Percentiles rank a stretch among this genome's conserved stretches.
These are phyloP conservation scores for Eragrostis nindensis DNA, from an alignment of 176 grass and related monocot species.

Conservation along the genomic window DNA sequence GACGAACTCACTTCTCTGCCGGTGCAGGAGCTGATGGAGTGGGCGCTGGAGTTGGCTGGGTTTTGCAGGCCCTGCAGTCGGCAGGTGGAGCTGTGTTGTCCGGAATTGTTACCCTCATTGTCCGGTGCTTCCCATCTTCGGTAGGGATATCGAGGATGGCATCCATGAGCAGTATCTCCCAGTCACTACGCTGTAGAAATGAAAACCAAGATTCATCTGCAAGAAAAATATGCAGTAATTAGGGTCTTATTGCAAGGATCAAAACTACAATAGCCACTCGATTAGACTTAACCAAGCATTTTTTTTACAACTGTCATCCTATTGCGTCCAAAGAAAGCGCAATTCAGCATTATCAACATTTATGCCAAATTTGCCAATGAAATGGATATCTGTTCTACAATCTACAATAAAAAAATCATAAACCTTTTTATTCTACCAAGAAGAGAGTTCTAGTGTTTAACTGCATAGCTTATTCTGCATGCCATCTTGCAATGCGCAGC, in stretches of 20 bases:
- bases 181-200: conserved; percentile 46
- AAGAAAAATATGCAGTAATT: neutral
- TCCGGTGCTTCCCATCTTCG: conserved; percentile 56
- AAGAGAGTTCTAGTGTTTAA: neutral
- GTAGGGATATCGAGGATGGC: conserved; percentile 63
- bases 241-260: neutral
- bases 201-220: conserved; percentile 71
- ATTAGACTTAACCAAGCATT: neutral
- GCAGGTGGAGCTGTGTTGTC: conserved; percentile 45
- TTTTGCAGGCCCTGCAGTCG: conserved; percentile 55
- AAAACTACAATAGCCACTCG: neutral
- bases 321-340: neutral
- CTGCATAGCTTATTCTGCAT: neutral
- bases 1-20: conserved; percentile 33
- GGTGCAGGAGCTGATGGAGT: neutral
- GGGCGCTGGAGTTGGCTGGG: conserved; percentile 1
- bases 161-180: conserved; percentile 80
- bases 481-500: neutral
- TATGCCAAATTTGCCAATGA: neutral
- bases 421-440: neutral
- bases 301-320: neutral
- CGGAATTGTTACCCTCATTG: conserved; percentile 62
- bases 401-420: neutral
- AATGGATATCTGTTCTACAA: neutral
- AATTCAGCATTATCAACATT: neutral